Conservation (phyloP, 2,329 filamentous ascomycete species). For the Mollisia scopiformis region DNA sequence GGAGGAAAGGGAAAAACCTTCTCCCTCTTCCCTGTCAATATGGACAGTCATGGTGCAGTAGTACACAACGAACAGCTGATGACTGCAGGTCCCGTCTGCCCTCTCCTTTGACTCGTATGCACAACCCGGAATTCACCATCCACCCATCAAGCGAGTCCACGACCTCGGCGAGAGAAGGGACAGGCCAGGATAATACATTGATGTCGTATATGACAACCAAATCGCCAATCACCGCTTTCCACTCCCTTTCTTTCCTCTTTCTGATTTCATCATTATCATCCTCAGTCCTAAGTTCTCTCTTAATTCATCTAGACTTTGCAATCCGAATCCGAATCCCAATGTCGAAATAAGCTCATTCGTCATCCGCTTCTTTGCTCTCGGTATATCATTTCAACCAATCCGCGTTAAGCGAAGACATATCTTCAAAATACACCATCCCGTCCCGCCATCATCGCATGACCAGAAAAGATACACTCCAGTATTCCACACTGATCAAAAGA, state of each 20-base stretch:
- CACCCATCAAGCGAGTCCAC: background rate
- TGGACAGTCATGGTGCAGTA: constrained; percentile 1
- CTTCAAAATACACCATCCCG: constrained; percentile 3
- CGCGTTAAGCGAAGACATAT: background rate
- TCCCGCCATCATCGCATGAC: background rate
- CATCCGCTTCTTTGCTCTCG: background rate
- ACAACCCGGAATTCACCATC: background rate
- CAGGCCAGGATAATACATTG: constrained; percentile 4
- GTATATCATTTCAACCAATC: constrained; percentile 6
- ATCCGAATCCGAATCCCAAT: too few species aligned
- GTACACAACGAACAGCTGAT: constrained; percentile 10
- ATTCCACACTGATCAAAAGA: background rate
- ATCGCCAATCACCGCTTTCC: constrained; percentile 6
- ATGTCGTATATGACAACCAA: constrained; percentile 9
- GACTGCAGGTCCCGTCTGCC: constrained; percentile 12
- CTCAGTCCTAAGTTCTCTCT: too few species aligned
- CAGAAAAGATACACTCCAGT: background rate
- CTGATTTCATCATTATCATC: background rate
- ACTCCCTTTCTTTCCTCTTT: background rate
- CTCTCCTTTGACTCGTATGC: background rate
- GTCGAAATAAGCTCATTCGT: constrained; percentile 9
- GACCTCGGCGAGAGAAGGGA: background rate
- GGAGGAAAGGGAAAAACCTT: background rate
- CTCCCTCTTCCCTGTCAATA: background rate
- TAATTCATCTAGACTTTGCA: too few species aligned